Evolutionary conservation across 768 basidiomycete species (phyloP).

Genomic region (Atractiella rhizophila): DNA sequence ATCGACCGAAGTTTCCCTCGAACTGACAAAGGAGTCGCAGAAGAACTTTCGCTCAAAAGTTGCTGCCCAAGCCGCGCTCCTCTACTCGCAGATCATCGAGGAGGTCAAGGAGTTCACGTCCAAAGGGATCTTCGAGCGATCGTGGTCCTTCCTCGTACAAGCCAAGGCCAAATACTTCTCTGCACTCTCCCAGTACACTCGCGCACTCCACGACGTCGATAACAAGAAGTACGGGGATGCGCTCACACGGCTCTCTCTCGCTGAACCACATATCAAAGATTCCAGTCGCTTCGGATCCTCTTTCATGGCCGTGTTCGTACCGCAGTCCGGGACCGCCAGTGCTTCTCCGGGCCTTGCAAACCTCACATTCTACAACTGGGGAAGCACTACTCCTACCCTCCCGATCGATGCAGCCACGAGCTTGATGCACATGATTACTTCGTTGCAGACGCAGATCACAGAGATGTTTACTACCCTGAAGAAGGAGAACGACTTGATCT

Average conservation of each 20-base stretch:
- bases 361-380: constrained; percentile 24
- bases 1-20: constrained; percentile 85
- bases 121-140: constrained; percentile 80
- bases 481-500: constrained; percentile 89
- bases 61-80: constrained; percentile 48
- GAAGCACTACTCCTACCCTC: constrained; percentile 35
- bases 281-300: constrained; percentile 40
- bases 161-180: constrained; percentile 76
- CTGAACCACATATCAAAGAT: constrained; percentile 61
- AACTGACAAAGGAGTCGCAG: constrained; percentile 62
- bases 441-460: constrained; percentile 46
- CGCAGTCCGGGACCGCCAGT: constrained; percentile 28
- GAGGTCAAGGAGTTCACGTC: constrained; percentile 92
- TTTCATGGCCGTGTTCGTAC: constrained; percentile 43
- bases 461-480: constrained; percentile 51
- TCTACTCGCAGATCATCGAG: constrained; percentile 62
- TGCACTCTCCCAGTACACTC: constrained; percentile 66
- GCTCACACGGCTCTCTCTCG: constrained; percentile 48
- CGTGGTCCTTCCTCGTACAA: constrained; percentile 62
- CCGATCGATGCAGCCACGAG: constrained; percentile 62
- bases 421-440: constrained; percentile 57
- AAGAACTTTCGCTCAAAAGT: constrained; percentile 66
- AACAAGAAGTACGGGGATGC: constrained; percentile 64
- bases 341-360: too few relatives aligned
- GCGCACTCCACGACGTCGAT: constrained; percentile 47